These are phyloP conservation scores for Aspergillus arachidicola DNA, from an alignment of 2,329 filamentous ascomycete genomes.

Conservation along the genomic window DNA sequence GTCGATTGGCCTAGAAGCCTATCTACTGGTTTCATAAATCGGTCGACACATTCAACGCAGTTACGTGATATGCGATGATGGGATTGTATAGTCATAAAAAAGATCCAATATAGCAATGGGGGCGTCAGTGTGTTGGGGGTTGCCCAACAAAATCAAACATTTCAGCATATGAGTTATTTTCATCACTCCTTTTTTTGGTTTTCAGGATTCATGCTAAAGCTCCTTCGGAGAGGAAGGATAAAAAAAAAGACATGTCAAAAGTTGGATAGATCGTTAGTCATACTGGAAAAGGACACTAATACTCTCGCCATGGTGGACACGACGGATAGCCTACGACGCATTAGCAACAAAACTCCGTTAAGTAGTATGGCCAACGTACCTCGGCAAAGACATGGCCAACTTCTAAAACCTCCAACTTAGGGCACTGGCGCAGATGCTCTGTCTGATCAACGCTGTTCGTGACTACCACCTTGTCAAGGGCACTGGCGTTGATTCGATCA, in stretches of 20 bases:
- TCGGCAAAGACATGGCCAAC: slow-evolving; percentile 88
- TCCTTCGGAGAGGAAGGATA: slow-evolving; percentile 10
- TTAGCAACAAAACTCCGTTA: slow-evolving; percentile 30
- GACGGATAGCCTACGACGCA: slow-evolving; percentile 71
- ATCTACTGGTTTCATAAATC: slow-evolving; percentile 5
- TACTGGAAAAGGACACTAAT: slow-evolving; percentile 94
- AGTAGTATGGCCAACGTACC: slow-evolving; percentile 48
- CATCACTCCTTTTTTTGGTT: slow-evolving; percentile 26
- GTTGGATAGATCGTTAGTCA: slow-evolving; percentile 54
- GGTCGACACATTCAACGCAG: slow-evolving; percentile 21
- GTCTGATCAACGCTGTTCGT: slow-evolving; percentile 93
- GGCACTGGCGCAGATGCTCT: slow-evolving; percentile 74
- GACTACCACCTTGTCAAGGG: slow-evolving; percentile 89
- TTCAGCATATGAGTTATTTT: slow-evolving; percentile 18
- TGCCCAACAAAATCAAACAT: slow-evolving; percentile 13
- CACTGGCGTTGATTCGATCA: slow-evolving; percentile 87
- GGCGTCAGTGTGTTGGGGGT: slow-evolving; percentile 14
- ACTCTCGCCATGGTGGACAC: slow-evolving; percentile 96
- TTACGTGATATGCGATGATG: slow-evolving; percentile 23
- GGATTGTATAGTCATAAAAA: slow-evolving; percentile 5
- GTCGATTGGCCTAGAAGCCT: slow-evolving; percentile 1
- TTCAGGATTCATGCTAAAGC: slow-evolving; percentile 17
- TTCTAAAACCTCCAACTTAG: slow-evolving; percentile 90
- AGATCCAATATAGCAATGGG: not conserved
- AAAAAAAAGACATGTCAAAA: slow-evolving; percentile 9